Evolutionary conservation across 1,284 basidiomycete genomes (phyloP), one percentile per base, ranked within the genome.

Genomic region (Leccinum insolens): DNA sequence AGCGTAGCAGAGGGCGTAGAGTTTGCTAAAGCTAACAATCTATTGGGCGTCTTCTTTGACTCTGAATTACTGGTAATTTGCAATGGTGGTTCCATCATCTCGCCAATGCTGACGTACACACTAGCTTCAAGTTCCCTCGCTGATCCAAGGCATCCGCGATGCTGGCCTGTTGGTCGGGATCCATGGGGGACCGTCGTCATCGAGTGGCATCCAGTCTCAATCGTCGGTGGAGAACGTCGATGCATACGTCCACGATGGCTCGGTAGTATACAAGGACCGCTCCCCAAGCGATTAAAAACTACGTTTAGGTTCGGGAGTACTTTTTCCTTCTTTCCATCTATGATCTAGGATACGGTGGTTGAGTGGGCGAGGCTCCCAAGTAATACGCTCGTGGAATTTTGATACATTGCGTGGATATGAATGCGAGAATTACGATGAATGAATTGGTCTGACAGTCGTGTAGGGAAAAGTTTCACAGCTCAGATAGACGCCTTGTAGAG

Each of bases 1-100:
- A 96, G 94, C 75, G 90, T 99, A 49, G 88, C 91, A 69, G 92
- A 95, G 70, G 96, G 96, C 17, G 95, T 99, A 66, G 94, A 97
- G 74, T 98, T 99, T 78, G 95, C 96, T 25, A 95, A 93, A 78
- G 84, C 86, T 67, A 99, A 98, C 80, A 99, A 99, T 79, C 82
- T 99, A 49, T 82, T 99, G 68, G 98, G 98, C 67, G 85, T 99
- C 63, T 91, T 98, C 77, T 87, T 98, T 63, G 94, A 98, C 78
- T 92, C 93, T n/a, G 88, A 91, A 55, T 84, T 98, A 69, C 81
- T 99, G 80, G 95, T 96, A 73, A 79, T 86, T 34, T 65, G 55
- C 62, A 62, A 61, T 52, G 7, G 31, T 64, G 15, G n/a, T 61
- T 22, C 22, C 22, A 25, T 55, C 22, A 55, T 55, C 52, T 25